Base-by-base conservation (phyloP, 2,329 filamentous ascomycete species). In the Didymella pomorum region DNA sequence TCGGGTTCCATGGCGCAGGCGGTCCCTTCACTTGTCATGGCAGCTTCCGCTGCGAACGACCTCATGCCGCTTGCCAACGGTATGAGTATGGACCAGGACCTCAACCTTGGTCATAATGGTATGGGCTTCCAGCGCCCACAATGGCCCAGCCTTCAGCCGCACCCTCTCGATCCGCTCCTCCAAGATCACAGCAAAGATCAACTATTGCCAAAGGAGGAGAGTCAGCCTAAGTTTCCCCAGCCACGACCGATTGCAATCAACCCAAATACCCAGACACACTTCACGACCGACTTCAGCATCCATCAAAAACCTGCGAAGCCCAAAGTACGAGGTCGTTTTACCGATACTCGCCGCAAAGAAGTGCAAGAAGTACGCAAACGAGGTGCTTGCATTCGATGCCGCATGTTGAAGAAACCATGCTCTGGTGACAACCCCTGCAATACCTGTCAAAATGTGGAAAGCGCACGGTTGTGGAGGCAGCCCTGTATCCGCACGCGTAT, bases 321-420 rank as follows among this genome's bases (percentile, higher is more conserved):
- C 74, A 84, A 85, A 63, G 80, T 82, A 6, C 80, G 86, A 42
- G 82, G 83, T 3, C 79, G 82, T n/a, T 87, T 88, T 66, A 80
- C 81, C 28, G 83, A 85, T 42, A 78, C 79, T 21, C 77, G 85
- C 58, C 81, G 86, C 31, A 82, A 85, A 61, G 84, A 87, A 67
- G 85, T 87, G 2, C 82, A 85, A 61, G 81, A 84, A 60, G 82
- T 87, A 31, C 80, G 86, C 23, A 87, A 87, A 70, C 79, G 81
- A 51, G 86, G 86, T 12, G 86, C 86, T 8, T 88, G 86, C 66
- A 82, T 87, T 61, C 82, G 86, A 31, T 88, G 86, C 69, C 83
- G 85, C 14, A 87, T 88, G 85, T 75, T 88, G 23, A 88, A 87
- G 75, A 88, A 88, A 66, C 83, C 84, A 44, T 88, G 86, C 65